Evolutionary conservation across 2,329 filamentous ascomycete genomes (phyloP).

Genomic region (Epichloe scottii): DNA sequence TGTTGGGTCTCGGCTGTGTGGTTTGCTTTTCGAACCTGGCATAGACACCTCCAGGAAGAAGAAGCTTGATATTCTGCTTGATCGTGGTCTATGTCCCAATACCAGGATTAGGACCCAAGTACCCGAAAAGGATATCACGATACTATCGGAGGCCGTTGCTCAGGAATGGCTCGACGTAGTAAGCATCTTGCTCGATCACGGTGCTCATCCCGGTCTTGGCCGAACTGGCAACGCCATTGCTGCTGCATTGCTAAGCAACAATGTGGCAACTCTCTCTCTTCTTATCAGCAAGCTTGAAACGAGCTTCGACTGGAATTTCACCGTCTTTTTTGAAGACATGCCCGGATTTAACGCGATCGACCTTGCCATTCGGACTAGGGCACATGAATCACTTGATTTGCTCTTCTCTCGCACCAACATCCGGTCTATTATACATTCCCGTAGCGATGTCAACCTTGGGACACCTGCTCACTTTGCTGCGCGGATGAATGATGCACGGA

Average conservation of each 20-base stretch:
- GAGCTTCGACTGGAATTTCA: background rate
- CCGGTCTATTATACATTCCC: background rate
- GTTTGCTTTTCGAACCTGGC: background rate
- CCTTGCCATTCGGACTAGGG: background rate
- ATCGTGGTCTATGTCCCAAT: background rate
- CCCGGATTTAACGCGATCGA: background rate
- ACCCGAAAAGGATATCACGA: background rate
- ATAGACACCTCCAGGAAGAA: background rate
- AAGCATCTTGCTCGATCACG: background rate
- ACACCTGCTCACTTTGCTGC: slow-evolving; percentile 1
- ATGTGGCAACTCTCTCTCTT: background rate
- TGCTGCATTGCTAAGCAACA: background rate
- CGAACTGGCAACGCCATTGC: background rate
- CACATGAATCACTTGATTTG: background rate
- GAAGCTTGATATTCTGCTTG: background rate
- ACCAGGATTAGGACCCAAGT: background rate
- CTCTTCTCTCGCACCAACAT: background rate
- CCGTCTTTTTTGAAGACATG: background rate
- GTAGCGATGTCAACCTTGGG: slow-evolving; percentile 1
- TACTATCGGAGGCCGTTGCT: background rate
- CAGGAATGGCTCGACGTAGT: background rate
- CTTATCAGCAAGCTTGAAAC: background rate
- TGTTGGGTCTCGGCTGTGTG: background rate
- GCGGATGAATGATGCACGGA: background rate
- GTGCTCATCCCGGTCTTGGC: background rate